These are phyloP conservation scores for Colletotrichum sp. DNA, from an alignment of 2,329 filamentous ascomycete genomes.

Conservation along the genomic window DNA sequence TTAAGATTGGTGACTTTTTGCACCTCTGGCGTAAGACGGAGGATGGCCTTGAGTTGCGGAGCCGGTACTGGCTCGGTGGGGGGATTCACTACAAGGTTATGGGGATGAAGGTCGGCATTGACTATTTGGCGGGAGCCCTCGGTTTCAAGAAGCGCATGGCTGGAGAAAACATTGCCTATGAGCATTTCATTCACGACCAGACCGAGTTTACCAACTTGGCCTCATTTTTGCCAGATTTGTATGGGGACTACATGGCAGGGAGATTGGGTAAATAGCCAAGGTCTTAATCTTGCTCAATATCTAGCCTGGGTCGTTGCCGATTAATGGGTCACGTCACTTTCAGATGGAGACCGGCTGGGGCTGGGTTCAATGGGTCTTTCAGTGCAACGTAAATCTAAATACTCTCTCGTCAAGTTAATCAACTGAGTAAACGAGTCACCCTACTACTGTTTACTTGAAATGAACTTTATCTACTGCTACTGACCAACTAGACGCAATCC, in stretches of 20 bases:
- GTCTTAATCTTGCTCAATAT: neutral
- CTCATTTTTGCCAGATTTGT: neutral
- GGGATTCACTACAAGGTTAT: constrained; percentile 11
- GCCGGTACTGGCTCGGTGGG: constrained; percentile 12
- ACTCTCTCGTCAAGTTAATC: neutral
- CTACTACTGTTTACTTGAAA: neutral
- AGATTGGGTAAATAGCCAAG: neutral
- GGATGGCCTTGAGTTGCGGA: constrained; percentile 4
- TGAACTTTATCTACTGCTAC: neutral
- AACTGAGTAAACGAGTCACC: neutral
- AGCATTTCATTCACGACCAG: constrained; percentile 18
- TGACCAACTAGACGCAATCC: neutral
- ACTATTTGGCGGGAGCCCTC: constrained; percentile 5
- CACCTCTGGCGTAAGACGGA: constrained; percentile 16
- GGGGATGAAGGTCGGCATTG: constrained; percentile 5
- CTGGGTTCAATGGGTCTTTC: neutral
- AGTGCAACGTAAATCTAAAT: neutral
- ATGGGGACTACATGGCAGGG: constrained; percentile 5
- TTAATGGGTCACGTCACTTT: neutral
- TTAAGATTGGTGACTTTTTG: constrained; percentile 15
- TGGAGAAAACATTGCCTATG: constrained; percentile 6
- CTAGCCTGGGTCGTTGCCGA: neutral
- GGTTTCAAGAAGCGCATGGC: constrained; percentile 10
- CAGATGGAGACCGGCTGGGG: neutral
- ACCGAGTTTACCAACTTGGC: constrained; percentile 16